Conservation (phyloP, 2,329 filamentous ascomycete species). For the Parascedosporium putredinis region DNA sequence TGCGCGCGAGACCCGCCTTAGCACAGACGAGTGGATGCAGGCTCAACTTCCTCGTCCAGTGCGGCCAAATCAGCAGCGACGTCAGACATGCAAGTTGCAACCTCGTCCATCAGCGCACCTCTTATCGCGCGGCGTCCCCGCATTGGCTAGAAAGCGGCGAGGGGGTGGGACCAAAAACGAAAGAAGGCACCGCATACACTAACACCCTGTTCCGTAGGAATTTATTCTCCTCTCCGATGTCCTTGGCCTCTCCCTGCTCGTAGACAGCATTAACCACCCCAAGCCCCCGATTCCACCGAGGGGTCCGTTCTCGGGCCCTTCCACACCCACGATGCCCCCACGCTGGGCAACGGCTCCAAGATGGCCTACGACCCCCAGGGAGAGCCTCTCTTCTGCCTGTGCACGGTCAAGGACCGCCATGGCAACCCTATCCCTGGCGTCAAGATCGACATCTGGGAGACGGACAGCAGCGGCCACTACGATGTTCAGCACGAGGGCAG, state of each 20-base stretch:
- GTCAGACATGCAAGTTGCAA: constrained; percentile 46
- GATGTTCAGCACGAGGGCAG: constrained; percentile 61
- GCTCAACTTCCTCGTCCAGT: constrained; percentile 59
- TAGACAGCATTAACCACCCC: constrained; percentile 68
- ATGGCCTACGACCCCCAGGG: constrained; percentile 58
- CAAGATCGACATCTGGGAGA: constrained; percentile 71
- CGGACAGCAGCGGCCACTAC: constrained; percentile 63
- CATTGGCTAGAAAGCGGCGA: no score
- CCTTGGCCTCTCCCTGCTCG: constrained; percentile 62
- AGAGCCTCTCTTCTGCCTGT: constrained; percentile 55
- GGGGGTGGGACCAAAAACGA: no score
- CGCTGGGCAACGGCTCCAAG: constrained; percentile 36
- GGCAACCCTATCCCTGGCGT: constrained; percentile 50
- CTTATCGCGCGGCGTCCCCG: no score
- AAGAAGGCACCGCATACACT: no score
- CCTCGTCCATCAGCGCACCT: not conserved
- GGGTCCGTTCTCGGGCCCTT: constrained; percentile 74
- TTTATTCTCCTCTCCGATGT: constrained; percentile 70
- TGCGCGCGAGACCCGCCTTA: constrained; percentile 62
- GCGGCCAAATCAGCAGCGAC: constrained; percentile 58
- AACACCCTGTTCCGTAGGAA: no score
- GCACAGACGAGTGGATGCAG: constrained; percentile 62
- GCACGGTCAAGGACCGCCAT: constrained; percentile 50
- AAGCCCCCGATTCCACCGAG: constrained; percentile 59
- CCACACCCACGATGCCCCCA: constrained; percentile 60